phyloP scores from a whole-genome alignment of 2,329 filamentous ascomycete species.

The Hypomyces perniciosus region DNA sequence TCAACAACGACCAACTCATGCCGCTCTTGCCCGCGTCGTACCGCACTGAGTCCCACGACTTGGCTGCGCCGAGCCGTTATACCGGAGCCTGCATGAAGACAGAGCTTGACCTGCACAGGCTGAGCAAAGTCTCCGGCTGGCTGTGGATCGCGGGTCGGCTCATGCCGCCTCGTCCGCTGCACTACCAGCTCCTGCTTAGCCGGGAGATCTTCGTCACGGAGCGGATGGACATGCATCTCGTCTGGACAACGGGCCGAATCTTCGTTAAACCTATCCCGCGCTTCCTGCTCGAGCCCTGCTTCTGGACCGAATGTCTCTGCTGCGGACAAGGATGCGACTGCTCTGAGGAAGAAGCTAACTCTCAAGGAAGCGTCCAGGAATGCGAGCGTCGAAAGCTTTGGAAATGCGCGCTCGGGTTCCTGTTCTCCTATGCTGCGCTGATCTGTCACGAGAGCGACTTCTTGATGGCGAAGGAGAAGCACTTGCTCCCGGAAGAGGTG shows the following conservation, averaged over 20 bases:
- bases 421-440: constrained; percentile 12
- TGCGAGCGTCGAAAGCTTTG: background rate
- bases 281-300: constrained; percentile 26
- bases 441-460: constrained; percentile 32
- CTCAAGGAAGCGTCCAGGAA: background rate
- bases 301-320: constrained; percentile 7
- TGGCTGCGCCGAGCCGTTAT: too few species aligned
- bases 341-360: background rate
- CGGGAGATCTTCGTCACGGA: constrained; percentile 24
- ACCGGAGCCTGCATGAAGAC: too few species aligned
- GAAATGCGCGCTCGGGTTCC: constrained; percentile 5
- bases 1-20: too few species aligned
- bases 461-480: constrained; percentile 24
- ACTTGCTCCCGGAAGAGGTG: constrained; percentile 28
- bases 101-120: constrained; percentile 14
- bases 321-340: background rate
- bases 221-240: constrained; percentile 28
- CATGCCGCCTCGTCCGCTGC: constrained; percentile 21
- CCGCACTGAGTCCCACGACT: too few species aligned
- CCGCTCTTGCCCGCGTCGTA: too few species aligned
- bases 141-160: constrained; percentile 24
- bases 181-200: constrained; percentile 20
- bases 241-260: constrained; percentile 20
- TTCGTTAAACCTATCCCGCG: constrained; percentile 31
- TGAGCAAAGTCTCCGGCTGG: constrained; percentile 14